A percentile compares a stretch with the other conserved stretches of the same genome.
phyloP scores from a whole-genome alignment of 306 rosid genomes.

The Potentilla sterilis region DNA sequence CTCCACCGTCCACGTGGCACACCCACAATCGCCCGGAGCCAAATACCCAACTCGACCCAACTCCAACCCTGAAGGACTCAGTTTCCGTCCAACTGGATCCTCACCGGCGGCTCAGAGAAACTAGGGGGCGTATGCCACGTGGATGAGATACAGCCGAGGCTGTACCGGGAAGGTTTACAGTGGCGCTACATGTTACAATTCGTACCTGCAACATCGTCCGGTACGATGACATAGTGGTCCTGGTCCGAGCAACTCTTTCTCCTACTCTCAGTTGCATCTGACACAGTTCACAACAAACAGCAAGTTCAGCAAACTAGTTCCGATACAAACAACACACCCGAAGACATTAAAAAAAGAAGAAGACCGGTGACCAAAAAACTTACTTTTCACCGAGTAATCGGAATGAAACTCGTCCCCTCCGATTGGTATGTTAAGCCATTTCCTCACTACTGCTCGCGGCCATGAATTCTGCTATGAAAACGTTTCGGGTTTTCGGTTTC shows the following conservation, averaged over 20 bases:
- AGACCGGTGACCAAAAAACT: neutral
- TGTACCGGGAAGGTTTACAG: conserved; percentile 1
- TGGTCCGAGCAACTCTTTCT: conserved; percentile 72
- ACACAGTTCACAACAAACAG: conserved; percentile 8
- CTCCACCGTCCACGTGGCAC: conserved; percentile 45
- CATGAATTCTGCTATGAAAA: conserved; percentile 47
- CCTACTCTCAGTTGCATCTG: conserved; percentile 46
- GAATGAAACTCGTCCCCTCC: conserved; percentile 45
- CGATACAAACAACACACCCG: neutral
- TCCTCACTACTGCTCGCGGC: conserved; percentile 52
- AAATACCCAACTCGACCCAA: conserved; percentile 18
- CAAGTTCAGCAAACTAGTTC: neutral
- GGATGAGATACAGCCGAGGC: neutral
- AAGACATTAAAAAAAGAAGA: neutral
- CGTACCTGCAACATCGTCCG: conserved; percentile 52
- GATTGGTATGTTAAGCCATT: conserved; percentile 64
- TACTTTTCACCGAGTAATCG: conserved; percentile 45
- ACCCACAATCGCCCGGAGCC: neutral
- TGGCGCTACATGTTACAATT: neutral
- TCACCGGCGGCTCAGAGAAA: conserved; percentile 23
- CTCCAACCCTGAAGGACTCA: neutral
- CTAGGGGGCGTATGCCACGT: neutral
- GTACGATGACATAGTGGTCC: conserved; percentile 53
- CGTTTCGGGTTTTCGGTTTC: neutral
- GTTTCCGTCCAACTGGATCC: conserved; percentile 23